Conservation (phyloP, 2,329 filamentous ascomycete genomes). For the Pseudonectria foliicola region DNA sequence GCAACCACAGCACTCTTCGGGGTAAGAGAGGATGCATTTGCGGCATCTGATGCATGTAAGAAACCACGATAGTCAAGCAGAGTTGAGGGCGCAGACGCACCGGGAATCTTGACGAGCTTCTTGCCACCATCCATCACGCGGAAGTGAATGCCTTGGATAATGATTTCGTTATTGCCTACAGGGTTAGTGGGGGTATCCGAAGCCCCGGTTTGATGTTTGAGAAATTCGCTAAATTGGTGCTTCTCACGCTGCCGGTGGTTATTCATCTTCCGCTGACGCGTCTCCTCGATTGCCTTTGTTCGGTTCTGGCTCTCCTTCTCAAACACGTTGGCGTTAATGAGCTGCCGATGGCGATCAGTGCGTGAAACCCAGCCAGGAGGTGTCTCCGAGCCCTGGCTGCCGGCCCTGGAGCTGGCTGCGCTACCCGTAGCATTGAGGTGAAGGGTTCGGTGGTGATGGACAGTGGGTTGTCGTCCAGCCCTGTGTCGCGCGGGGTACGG, state of each 20-base stretch:
- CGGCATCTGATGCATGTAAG: slow-evolving; percentile 42
- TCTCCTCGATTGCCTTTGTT: slow-evolving; percentile 65
- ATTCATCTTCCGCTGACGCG: slow-evolving; percentile 49
- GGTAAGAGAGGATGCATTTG: slow-evolving; percentile 56
- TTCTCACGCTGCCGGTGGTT: slow-evolving; percentile 52
- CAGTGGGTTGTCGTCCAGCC: slow-evolving; percentile 26
- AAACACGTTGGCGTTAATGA: slow-evolving; percentile 75
- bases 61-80: slow-evolving; percentile 1
- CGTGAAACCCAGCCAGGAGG: slow-evolving; percentile 57
- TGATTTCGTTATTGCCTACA: slow-evolving; percentile 50
- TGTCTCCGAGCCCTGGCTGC: slow-evolving; percentile 27
- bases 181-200: slow-evolving; percentile 15
- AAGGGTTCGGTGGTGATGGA: slow-evolving; percentile 48
- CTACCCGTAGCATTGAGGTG: slow-evolving; percentile 48
- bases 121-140: slow-evolving; percentile 68
- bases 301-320: slow-evolving; percentile 65
- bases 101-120: slow-evolving; percentile 68
- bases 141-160: slow-evolving; percentile 67
- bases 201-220: slow-evolving; percentile 22
- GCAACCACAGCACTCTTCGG: slow-evolving; percentile 68
- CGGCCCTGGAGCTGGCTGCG: slow-evolving; percentile 30
- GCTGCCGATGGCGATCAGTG: slow-evolving; percentile 68
- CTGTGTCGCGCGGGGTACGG: slow-evolving; percentile 30
- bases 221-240: slow-evolving; percentile 39
- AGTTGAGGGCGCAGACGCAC: slow-evolving; percentile 36